These are phyloP conservation scores for Musa schizocarpa DNA, from an alignment of 176 grass and related monocot genomes.

Conservation along the genomic window DNA sequence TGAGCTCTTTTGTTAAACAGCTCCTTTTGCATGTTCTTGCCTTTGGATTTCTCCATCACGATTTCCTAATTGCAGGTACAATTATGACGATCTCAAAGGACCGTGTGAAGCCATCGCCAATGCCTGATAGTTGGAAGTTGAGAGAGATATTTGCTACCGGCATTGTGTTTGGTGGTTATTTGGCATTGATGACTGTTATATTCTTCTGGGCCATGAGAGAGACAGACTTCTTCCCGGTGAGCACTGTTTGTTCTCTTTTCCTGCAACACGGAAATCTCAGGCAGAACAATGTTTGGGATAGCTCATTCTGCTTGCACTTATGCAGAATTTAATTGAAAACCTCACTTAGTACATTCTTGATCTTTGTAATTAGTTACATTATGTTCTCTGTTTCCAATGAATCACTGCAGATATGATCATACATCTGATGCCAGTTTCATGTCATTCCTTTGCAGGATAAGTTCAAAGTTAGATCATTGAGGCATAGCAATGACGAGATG, in stretches of 20 bases:
- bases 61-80: conserved; percentile 38
- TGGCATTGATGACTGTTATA: conserved; percentile 82
- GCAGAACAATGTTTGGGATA: not conserved
- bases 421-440: not conserved
- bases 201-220: conserved; percentile 90
- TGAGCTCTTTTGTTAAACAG: conserved; percentile 11
- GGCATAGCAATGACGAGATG: conserved; percentile 42
- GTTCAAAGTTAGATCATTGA: conserved; percentile 53
- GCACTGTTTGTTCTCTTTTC: not conserved
- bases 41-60: not conserved
- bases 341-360: no score
- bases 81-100: conserved; percentile 99
- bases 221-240: conserved; percentile 75
- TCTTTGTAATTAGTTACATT: no score
- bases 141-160: conserved; percentile 87
- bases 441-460: conserved; percentile 30
- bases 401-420: not conserved
- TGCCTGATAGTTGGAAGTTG: conserved; percentile 95
- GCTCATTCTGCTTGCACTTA: no score
- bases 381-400: no score
- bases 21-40: not conserved
- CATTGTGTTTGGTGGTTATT: conserved; percentile 66
- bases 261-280: not conserved
- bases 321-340: no score
- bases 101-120: conserved; percentile 75